Base-by-base conservation (phyloP, 768 basidiomycete species). In the Xanthoconium stramineum region DNA sequence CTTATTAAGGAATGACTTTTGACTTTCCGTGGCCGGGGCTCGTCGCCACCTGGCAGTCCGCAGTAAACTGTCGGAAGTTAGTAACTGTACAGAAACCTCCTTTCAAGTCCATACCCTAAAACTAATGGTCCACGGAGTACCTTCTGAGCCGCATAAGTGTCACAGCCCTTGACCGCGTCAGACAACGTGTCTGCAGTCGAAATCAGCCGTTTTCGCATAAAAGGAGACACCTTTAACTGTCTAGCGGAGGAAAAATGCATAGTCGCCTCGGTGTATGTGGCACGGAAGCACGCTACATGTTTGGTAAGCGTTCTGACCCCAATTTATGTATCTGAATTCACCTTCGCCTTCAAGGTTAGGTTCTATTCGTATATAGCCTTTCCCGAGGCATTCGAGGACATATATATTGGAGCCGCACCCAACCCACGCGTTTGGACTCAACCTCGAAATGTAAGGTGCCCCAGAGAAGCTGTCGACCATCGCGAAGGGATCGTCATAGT, bases 351-450 rank as follows among this genome's bases (percentile, higher is more conserved):
- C 75, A 47, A 72, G 52, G 1, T 68, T 63, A 5, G 76, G 79
- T 55, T 84, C 81, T 14, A 94, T 75, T 40, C 84, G 83, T 48
- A 94, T 74, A 62, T 80, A 78, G 2, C 91, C 91, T 58, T 79
- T 80, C 13, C 82, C 83, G n/a, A 90, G 69, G 58, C 86, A 85
- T 65, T 91, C 88, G 3, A 95, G 75, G 9, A 95, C 80, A 68
- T 87, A 89, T 15, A 83, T 69, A 36, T 84, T 79, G 5, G 77
- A 75, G 8, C 92, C 90, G 62, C 89, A 91, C 3, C 83, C 83
- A 9, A 96, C 86, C 94, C 94, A 94, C 6, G 88, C 82, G 60
- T 82, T 77, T 19, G 64, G 71, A 59, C 84, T 92, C 39, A 88
- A 55, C 24, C 68, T 69, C 19, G 71, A 59, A 17, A 89, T 74